Base-by-base conservation (phyloP, 192 early-diverging fungal species). In the Lobulomyces angularis region DNA sequence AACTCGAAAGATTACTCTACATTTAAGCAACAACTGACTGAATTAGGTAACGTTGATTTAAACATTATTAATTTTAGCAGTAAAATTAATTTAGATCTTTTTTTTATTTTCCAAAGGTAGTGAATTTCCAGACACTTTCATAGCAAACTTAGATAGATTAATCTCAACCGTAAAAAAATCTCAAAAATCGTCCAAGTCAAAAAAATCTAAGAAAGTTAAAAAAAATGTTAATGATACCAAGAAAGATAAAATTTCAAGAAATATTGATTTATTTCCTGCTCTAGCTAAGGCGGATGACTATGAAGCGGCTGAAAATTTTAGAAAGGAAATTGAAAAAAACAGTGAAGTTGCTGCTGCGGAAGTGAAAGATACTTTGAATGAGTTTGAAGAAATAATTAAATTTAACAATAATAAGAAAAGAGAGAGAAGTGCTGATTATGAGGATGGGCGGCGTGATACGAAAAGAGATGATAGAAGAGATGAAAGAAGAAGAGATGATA, bases 141-240 rank as follows among this genome's bases (percentile, higher is more conserved):
- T 92, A 27, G 74, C 74, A 37, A 84, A 73, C 28, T 55, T 98
- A 14, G 80, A 95, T 59, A 74, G 91, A 18, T 67, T 98, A 17
- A 90, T 98, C 36, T 67, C 66, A 8, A 83, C 90, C 6, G 75
- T 98, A 67, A 68, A 75, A n/a, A n/a, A n/a, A n/a, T n/a, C n/a
- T n/a, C n/a, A n/a, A n/a, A n/a, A n/a, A n/a, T n/a, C n/a, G n/a
- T n/a, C n/a, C n/a, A n/a, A n/a, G n/a, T n/a, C n/a, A n/a, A n/a
- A n/a, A n/a, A n/a, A n/a, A 41, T 80, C 83, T 5, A 78, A 70
- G 28, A 43, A 58, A 17, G 69, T 65, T 32, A 54, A 51, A 14
- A 48, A 25, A 32, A 36, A 19, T 4, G 41, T 43, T 17, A 26
- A 43, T 11, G 35, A 48, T 3, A 0, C 38, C 23, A 30, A 47